A percentile compares a stretch with the other conserved stretches of the same genome.
These are phyloP conservation scores for Rehmannia glutinosa DNA, from an alignment of 257 asterid genomes.

Conservation along the genomic window DNA sequence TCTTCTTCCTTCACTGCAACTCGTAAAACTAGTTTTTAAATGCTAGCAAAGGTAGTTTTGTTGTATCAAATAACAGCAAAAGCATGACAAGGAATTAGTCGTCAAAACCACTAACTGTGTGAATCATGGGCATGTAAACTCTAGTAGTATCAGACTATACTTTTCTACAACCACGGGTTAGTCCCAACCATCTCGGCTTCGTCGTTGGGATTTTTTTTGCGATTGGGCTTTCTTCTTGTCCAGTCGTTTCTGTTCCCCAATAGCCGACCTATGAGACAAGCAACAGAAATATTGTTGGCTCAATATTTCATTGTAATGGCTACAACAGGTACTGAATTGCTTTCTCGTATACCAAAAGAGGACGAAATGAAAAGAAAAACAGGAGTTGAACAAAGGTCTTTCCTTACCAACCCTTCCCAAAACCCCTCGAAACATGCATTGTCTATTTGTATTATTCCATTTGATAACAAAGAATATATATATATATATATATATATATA, in stretches of 20 bases:
- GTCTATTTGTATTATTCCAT: not conserved
- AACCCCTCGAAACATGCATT: not conserved
- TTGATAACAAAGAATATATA: slow-evolving; percentile 23
- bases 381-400: not conserved
- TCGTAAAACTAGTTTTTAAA: slow-evolving; percentile 7
- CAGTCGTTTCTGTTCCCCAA: slow-evolving; percentile 63
- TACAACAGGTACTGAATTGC: not conserved
- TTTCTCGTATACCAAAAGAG: not conserved
- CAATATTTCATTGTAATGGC: slow-evolving; percentile 13
- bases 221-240: slow-evolving; percentile 62
- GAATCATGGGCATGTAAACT: not conserved
- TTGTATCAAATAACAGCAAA: not conserved
- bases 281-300: slow-evolving; percentile 8
- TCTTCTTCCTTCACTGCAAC: slow-evolving; percentile 18
- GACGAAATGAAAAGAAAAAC: not conserved
- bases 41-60: not conserved
- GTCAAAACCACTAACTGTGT: not conserved
- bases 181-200: slow-evolving; percentile 56
- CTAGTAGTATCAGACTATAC: not conserved
- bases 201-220: slow-evolving; percentile 54
- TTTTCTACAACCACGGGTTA: slow-evolving; percentile 17
- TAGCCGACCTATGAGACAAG: slow-evolving; percentile 50
- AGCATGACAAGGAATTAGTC: not conserved
- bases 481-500: too few species aligned
- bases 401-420: not conserved